Conservation (phyloP, 2,329 filamentous ascomycete species). For the Xylariaceae sp. region DNA sequence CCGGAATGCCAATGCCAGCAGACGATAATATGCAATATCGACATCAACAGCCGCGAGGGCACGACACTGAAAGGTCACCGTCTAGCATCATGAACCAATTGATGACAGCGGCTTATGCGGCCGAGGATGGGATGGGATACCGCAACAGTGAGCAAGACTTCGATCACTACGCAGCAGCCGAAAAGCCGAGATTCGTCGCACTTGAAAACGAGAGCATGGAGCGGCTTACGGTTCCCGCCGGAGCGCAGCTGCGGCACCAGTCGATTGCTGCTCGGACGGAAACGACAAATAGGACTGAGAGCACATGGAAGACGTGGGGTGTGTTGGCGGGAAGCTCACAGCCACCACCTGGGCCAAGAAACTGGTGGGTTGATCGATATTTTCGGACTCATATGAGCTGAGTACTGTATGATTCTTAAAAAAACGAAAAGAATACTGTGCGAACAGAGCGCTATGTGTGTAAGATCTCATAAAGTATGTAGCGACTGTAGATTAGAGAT, state of each 20-base stretch:
- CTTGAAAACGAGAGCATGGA: conserved; percentile 10
- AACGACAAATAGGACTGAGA: conserved; percentile 6
- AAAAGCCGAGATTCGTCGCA: neutral
- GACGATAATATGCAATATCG: neutral
- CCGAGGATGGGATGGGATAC: conserved; percentile 10
- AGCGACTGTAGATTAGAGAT: too few species aligned
- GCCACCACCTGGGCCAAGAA: neutral
- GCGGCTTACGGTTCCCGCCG: conserved; percentile 7
- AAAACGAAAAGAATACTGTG: neutral
- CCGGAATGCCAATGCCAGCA: neutral
- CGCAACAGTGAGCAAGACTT: conserved; percentile 3
- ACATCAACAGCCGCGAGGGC: neutral
- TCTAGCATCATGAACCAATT: conserved; percentile 24
- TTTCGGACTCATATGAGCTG: conserved; percentile 1
- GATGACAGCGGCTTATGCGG: conserved; percentile 19
- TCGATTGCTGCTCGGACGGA: conserved; percentile 18
- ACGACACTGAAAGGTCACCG: conserved; percentile 3
- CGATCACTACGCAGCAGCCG: conserved; percentile 6
- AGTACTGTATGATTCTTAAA: neutral
- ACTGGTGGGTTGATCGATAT: conserved; percentile 22
- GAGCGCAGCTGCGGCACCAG: neutral
- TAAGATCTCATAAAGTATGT: too few species aligned
- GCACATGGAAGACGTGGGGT: conserved; percentile 23
- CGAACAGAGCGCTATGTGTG: neutral
- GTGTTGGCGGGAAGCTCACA: conserved; percentile 10